Base-by-base conservation (phyloP, 805 yeast genomes). In the Yarrowia keelungensis region DNA sequence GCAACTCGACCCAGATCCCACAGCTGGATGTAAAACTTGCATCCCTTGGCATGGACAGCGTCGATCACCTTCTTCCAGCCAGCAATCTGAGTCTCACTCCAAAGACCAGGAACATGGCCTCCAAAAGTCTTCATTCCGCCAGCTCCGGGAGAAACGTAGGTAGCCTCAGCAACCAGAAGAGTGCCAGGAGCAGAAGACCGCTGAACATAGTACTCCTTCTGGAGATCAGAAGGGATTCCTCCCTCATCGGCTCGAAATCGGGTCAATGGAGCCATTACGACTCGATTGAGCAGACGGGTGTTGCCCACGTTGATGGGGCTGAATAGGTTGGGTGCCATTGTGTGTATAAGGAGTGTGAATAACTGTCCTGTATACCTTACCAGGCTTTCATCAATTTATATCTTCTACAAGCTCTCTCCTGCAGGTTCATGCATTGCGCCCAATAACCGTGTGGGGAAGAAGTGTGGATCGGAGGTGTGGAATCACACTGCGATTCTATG, bases 41-140 rank as follows among this genome's bases (percentile, higher is more conserved):
- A 78, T 0, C 75, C 76, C 69, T 82, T 80, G 4, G 72, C 77
- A 71, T 85, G 88, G 26, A 83, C 82, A 10, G 75, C 79, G 41
- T 83, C 83, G 36, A 75, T 77, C 54, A 85, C 78, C 56, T 73
- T 74, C 71, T 80, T 80, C 97, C 97, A 92, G 0, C 94, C 96
- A 79, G 89, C 95, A 64, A 92, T 84, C 73, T 90, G 94, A 73
- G 89, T 92, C 75, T 90, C 91, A 0, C 89, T 82, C 93, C 91
- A 90, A 35, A 77, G 71, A 16, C 79, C 78, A 19, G 79, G 77
- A n/a, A 71, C 70, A n/a, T 56, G 62, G 1, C 62, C 62, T 15
- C 62, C 62, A 56, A 41, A 56, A 26, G 72, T 72, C 8, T 69
- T 15, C 85, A 83, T 71, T 68, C 79, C 43, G 81, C 83, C 83